Evolutionary conservation across 352 stramenopile species (phyloP), one percentile per base, ranked within the genome.

Genomic region (Pythium utonaiense): DNA sequence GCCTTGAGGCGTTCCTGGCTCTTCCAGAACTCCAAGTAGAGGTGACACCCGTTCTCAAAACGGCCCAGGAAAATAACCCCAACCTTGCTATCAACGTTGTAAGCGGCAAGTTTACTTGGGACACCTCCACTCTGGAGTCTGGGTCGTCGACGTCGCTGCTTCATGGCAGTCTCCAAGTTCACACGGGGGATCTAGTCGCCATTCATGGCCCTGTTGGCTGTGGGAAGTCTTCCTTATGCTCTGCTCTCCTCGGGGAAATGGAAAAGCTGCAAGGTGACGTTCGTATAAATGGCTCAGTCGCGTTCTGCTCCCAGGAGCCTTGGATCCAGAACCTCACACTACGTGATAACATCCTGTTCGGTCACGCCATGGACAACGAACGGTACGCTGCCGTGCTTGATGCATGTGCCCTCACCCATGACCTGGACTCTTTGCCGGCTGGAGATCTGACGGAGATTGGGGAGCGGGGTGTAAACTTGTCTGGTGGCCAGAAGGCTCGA

Each of bases 221-320:
- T 57, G 94, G 95, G 21, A 99, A 99, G 66, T 95, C 78, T 8
- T 97, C 86, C 3, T 76, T 99, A 2, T 75, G 97, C n/a, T 88
- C 79, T 3, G 85, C 88, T 5, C 74, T 99, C 52, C 60, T 98
- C 3, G 93, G 94, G 14, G 96, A 99, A 49, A 96, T 78, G 74
- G 61, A 36, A 22, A 47, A 49, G 41, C 12, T 12, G 48, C 57
- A 13, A 22, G 36, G 24, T 22, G 61, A 19, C 41, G 57, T 50
- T 13, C 34, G 27, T 61, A 48, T 86, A 84, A 52, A 47, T 64
- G 41, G 60, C 40, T 25, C 5, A 2, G 8, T 47, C 42, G 61
- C 84, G 25, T 47, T 27, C 40, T 47, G 40, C 40, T 47, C 40
- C 1, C 88, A 96, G 68, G 71, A 82, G 24, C 73, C 89, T 9